Conservation (phyloP, 257 asterid genomes). For the Phtheirospermum japonicum region DNA sequence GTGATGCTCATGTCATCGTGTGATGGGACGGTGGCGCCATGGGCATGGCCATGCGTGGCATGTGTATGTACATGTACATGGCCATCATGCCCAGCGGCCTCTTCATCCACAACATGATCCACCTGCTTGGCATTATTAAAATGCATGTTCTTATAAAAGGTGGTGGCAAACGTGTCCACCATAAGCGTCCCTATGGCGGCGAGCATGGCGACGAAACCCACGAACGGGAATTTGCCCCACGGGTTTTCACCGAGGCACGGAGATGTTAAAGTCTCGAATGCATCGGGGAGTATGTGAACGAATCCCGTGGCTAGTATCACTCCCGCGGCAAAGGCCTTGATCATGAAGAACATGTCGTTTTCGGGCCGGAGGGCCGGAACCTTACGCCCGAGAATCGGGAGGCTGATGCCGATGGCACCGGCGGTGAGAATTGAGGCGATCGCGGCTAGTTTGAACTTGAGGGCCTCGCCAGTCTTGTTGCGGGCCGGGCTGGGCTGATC, state of each 20-base stretch:
- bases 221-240: constrained; percentile 54
- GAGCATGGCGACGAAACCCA: constrained; percentile 51
- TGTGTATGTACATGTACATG: constrained; percentile 37
- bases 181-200: constrained; percentile 51
- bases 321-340: constrained; percentile 67
- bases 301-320: constrained; percentile 62
- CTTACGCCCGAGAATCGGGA: constrained; percentile 47
- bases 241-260: constrained; percentile 47
- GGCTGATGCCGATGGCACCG: constrained; percentile 51
- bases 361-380: constrained; percentile 41
- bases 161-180: constrained; percentile 51
- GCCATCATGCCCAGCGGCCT: constrained; percentile 25
- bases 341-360: constrained; percentile 62
- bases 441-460: constrained; percentile 46
- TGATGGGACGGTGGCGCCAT: constrained; percentile 39
- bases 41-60: constrained; percentile 44
- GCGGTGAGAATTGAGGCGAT: constrained; percentile 44
- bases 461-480: constrained; percentile 30
- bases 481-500: not conserved
- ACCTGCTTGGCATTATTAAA: constrained; percentile 32
- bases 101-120: constrained; percentile 28
- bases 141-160: constrained; percentile 47
- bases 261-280: constrained; percentile 42
- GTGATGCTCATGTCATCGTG: constrained; percentile 29
- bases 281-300: constrained; percentile 63